Evolutionary conservation across 352 stramenopile genomes (phyloP), one percentile per base, ranked within the genome.

Genomic region (Phytophthora pisi): DNA sequence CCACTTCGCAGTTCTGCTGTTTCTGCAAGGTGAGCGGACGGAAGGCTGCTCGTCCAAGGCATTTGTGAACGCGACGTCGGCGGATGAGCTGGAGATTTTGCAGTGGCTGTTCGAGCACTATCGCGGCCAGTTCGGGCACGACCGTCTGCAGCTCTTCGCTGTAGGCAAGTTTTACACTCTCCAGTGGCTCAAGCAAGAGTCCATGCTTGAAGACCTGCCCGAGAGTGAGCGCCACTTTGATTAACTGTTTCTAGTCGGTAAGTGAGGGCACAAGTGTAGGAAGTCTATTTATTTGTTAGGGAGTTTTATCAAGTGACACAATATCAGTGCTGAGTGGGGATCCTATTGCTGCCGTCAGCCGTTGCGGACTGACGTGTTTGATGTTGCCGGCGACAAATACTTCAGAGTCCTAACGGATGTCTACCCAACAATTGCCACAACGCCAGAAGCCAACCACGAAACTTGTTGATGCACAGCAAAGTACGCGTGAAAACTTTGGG

Each of bases 71-170:
- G 75, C 68, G 1, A 79, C 78, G 8, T 60, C 45, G 4, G 60
- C 66, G 5, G 74, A 75, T 23, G 64, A 79, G 38, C 61, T 82
- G 31, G 67, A 72, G 31, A 79, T 82, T 47, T 36, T 82, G 50
- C 70, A 82, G 34, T 74, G 61, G 55, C 64, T 87, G 13, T 77
- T 77, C 46, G 53, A 77, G 38, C 65, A 77, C 24, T 75, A 77
- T 31, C 51, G 34, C 40, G 53, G 60, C 18, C 26, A 57, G 2
- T 77, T 77, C 59, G 72, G 72, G 10, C 57, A 53, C 13, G 72
- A 80, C 13, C 68, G 59, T 0, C 57, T 80, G n/a, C 64, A 75
- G 28, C 31, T 80, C 47, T 80, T 72, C 51, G 72, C 72, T 23
- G 60, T 75, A 11, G 68, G 66, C 64, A 80, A 77, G 57, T 80